These are phyloP conservation scores for Tylopilus balloui DNA, from an alignment of 768 basidiomycete species.

Conservation along the genomic window DNA sequence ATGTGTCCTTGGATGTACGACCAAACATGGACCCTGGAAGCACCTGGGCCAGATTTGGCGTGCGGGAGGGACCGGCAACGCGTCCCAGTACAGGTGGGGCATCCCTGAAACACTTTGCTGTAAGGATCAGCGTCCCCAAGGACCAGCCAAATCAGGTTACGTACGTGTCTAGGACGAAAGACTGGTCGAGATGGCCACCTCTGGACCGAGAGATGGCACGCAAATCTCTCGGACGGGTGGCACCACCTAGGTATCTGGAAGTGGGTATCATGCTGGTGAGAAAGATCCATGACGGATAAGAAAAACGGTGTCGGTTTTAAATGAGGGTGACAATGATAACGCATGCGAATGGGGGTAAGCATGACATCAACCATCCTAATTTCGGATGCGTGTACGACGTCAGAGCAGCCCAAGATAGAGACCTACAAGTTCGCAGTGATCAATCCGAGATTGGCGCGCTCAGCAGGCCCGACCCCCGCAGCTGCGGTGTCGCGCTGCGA, in stretches of 20 bases:
- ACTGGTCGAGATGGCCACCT: slow-evolving; percentile 31
- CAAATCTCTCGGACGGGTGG: slow-evolving; percentile 37
- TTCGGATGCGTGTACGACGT: not conserved
- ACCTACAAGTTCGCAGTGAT: not conserved
- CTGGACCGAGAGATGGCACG: slow-evolving; percentile 35
- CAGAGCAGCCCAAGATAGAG: not conserved
- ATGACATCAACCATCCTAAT: slow-evolving; percentile 23
- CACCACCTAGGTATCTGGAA: slow-evolving; percentile 37
- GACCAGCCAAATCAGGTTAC: slow-evolving; percentile 25
- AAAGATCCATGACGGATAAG: not conserved
- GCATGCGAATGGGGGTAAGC: not conserved
- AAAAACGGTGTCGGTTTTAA: slow-evolving; percentile 4
- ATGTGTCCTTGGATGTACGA: not conserved
- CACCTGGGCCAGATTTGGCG: not conserved
- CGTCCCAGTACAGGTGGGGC: slow-evolving; percentile 30
- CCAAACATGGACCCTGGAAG: not conserved
- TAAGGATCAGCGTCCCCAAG: slow-evolving; percentile 33
- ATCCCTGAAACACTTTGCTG: slow-evolving; percentile 29
- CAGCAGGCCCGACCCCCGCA: not conserved
- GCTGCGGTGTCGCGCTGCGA: not conserved
- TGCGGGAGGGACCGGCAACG: slow-evolving; percentile 2
- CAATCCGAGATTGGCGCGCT: not conserved
- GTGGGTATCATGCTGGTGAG: slow-evolving; percentile 13
- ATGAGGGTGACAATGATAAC: slow-evolving; percentile 1
- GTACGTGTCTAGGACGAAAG: slow-evolving; percentile 35